These are phyloP conservation scores for Mortierella claussenii DNA, from an alignment of 192 early-diverging fungal genomes.

Conservation along the genomic window DNA sequence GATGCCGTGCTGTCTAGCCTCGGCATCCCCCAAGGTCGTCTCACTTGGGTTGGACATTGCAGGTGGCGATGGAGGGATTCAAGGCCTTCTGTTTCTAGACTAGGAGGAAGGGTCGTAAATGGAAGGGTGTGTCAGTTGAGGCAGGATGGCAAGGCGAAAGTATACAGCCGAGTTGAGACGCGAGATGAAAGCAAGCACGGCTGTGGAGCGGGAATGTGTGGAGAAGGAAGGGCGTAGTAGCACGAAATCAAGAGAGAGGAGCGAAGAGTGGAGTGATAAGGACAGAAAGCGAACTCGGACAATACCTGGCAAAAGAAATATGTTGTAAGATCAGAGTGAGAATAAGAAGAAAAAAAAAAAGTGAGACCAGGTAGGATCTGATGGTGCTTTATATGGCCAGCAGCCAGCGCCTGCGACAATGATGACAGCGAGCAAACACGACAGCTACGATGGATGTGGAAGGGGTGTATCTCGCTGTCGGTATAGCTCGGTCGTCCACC, in stretches of 20 bases:
- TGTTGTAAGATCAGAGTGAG: not conserved
- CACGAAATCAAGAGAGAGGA: not conserved
- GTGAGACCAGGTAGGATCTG: not conserved
- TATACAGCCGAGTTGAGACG: not conserved
- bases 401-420: too few relatives aligned
- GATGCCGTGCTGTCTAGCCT: conserved; percentile 12
- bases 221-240: not conserved
- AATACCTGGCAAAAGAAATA: not conserved
- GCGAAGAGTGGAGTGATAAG: not conserved
- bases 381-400: too few relatives aligned
- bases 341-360: not conserved
- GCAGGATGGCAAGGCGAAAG: not conserved
- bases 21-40: conserved; percentile 27
- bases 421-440: too few relatives aligned
- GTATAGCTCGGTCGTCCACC: not conserved
- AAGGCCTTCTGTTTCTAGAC: too few relatives aligned
- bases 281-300: not conserved
- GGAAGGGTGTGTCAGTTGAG: not conserved
- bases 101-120: too few relatives aligned
- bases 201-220: not conserved
- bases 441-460: too few relatives aligned
- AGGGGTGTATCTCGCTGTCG: not conserved
- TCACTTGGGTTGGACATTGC: conserved; percentile 47
- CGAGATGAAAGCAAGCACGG: not conserved
- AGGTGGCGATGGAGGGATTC: not conserved